Conservation (phyloP, 2,329 filamentous ascomycete species). For the Cladosporium sp. region DNA sequence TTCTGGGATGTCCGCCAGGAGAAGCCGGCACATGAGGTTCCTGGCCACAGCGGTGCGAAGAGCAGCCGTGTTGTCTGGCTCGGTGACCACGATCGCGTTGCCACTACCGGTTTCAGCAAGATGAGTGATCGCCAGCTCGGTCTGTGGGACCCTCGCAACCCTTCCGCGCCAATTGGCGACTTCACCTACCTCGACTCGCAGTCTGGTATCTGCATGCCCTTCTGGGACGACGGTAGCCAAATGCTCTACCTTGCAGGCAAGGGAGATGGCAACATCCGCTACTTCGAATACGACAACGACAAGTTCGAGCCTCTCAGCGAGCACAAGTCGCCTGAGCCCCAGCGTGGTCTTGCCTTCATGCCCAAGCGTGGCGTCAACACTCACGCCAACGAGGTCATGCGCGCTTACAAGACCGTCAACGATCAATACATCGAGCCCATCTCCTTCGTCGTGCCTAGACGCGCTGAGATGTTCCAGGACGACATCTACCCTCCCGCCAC, state of each 20-base stretch:
- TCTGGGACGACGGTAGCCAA: slow-evolving; percentile 97
- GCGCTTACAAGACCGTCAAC: slow-evolving; percentile 96
- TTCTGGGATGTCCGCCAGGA: slow-evolving; percentile 98
- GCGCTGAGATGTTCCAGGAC: slow-evolving; percentile 92
- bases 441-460: slow-evolving; percentile 92
- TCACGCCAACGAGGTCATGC: slow-evolving; percentile 94
- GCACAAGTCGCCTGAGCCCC: slow-evolving; percentile 94
- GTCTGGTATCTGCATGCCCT: slow-evolving; percentile 97
- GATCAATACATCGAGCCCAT: slow-evolving; percentile 94
- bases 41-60: slow-evolving; percentile 90
- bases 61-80: slow-evolving; percentile 97
- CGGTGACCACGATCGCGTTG: slow-evolving; percentile 93
- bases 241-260: slow-evolving; percentile 96
- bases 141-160: slow-evolving; percentile 87
- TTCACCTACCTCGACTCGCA: slow-evolving; percentile 92
- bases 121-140: slow-evolving; percentile 98
- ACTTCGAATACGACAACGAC: slow-evolving; percentile 98
- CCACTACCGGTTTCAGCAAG: slow-evolving; percentile 93
- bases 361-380: slow-evolving; percentile 94
- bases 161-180: slow-evolving; percentile 73
- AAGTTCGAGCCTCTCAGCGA: slow-evolving; percentile 97
- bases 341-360: slow-evolving; percentile 90
- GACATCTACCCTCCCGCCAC: slow-evolving; percentile 91
- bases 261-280: slow-evolving; percentile 98
- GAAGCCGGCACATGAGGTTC: slow-evolving; percentile 77